phyloP scores from a whole-genome alignment of 176 grass and related monocot species.

The Avena sativa region DNA sequence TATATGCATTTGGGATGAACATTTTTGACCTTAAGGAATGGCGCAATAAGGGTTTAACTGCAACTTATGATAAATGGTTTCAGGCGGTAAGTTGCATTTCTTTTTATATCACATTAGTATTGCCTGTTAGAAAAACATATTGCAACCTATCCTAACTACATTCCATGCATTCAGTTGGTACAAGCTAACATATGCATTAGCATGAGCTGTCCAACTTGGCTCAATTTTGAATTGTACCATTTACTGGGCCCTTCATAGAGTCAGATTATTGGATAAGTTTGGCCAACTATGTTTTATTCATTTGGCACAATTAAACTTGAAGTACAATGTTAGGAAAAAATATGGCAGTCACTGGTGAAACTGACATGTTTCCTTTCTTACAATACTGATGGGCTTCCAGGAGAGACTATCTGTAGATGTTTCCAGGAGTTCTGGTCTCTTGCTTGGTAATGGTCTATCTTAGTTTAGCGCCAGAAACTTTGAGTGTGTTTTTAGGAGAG shows the following conservation, averaged over 20 bases:
- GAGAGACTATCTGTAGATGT: neutral
- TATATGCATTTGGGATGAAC: conserved; percentile 83
- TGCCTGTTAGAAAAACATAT: neutral
- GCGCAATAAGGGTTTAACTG: conserved; percentile 59
- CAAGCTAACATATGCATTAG: neutral
- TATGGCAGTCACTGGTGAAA: neutral
- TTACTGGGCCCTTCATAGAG: neutral
- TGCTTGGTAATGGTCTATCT: neutral
- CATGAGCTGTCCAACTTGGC: neutral
- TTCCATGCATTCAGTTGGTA: neutral
- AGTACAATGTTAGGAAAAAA: neutral
- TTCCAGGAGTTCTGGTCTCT: neutral
- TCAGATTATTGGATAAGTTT: neutral
- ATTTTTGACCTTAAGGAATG: conserved; percentile 83
- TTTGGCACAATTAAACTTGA: neutral
- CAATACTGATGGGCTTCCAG: neutral
- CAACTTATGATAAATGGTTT: conserved; percentile 70
- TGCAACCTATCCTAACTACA: neutral
- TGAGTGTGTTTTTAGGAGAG: neutral
- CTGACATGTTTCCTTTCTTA: neutral
- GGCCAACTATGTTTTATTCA: neutral
- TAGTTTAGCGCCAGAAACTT: neutral
- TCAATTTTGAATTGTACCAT: neutral
- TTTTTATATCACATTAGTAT: neutral
- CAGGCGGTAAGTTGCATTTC: conserved; percentile 55